Evolutionary conservation across 768 basidiomycete genomes (phyloP).

Genomic region (Kwoniella dendrophila): DNA sequence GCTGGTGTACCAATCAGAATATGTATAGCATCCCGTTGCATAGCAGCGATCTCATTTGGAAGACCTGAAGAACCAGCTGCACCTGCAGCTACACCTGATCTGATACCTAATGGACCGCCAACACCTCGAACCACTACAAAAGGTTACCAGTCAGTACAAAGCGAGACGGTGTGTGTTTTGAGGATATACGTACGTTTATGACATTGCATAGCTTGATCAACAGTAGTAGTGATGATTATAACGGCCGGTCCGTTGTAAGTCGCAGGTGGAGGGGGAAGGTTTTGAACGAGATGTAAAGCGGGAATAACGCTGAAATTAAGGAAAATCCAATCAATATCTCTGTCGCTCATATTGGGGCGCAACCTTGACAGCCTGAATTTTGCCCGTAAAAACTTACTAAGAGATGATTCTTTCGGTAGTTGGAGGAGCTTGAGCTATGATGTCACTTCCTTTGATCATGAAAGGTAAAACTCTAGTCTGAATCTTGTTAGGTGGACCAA

Average conservation of each 20-base stretch:
- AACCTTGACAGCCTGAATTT: background rate
- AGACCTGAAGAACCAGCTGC: slow-evolving; percentile 66
- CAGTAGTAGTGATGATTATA: slow-evolving; percentile 94
- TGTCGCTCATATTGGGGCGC: no score
- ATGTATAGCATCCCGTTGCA: slow-evolving; percentile 91
- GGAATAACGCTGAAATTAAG: slow-evolving; percentile 46
- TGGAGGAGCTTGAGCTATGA: slow-evolving; percentile 97
- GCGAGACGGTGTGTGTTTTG: background rate
- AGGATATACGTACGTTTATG: slow-evolving; percentile 47
- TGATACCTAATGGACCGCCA: slow-evolving; percentile 87
- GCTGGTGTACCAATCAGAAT: slow-evolving; percentile 97
- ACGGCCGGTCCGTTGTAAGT: slow-evolving; percentile 77
- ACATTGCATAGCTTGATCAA: slow-evolving; percentile 97
- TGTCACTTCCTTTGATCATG: slow-evolving; percentile 83
- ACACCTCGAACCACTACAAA: slow-evolving; percentile 67
- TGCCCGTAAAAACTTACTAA: slow-evolving; percentile 61
- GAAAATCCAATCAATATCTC: background rate
- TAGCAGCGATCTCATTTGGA: slow-evolving; percentile 73
- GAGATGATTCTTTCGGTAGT: slow-evolving; percentile 98
- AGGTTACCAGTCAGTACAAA: background rate
- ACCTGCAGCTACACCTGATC: slow-evolving; percentile 79
- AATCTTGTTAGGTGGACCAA: slow-evolving; percentile 98
- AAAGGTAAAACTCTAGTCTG: slow-evolving; percentile 96
- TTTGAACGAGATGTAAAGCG: slow-evolving; percentile 61
- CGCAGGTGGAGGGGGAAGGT: slow-evolving; percentile 60